These are phyloP conservation scores for Trichoderma polysporum DNA, from an alignment of 2,329 filamentous ascomycete genomes.

Conservation along the genomic window DNA sequence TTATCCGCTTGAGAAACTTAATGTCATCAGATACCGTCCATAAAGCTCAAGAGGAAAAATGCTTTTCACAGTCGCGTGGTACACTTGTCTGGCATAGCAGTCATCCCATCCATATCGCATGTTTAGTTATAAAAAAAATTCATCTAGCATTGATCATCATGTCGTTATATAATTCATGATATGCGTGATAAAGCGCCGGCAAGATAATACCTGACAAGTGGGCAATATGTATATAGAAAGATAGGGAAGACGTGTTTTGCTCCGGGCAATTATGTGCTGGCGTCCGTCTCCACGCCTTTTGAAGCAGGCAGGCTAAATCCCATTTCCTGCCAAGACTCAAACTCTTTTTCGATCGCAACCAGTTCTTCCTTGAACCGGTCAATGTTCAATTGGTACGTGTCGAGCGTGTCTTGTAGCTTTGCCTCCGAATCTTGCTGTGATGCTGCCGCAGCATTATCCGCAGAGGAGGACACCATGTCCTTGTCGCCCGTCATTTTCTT, in stretches of 20 bases:
- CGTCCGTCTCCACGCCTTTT: not conserved
- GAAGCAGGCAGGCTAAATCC: slow-evolving; percentile 15
- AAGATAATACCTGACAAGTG: not conserved
- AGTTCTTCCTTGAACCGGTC: slow-evolving; percentile 15
- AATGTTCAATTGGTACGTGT: slow-evolving; percentile 11
- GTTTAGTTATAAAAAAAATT: not conserved
- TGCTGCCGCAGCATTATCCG: not conserved
- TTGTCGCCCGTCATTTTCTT: slow-evolving; percentile 2
- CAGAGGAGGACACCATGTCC: slow-evolving; percentile 9
- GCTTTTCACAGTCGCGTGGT: not conserved
- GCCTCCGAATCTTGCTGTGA: not conserved
- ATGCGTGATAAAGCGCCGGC: not conserved
- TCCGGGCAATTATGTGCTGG: not conserved
- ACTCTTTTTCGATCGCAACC: slow-evolving; percentile 15
- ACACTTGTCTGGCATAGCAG: not conserved
- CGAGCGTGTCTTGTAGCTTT: not conserved
- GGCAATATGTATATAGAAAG: not conserved
- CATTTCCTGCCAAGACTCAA: slow-evolving; percentile 17
- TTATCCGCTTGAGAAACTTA: not conserved
- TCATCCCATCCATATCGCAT: not conserved
- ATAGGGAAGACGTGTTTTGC: not conserved
- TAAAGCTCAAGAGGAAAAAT: not conserved
- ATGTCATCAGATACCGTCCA: not conserved
- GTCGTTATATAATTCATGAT: not conserved
- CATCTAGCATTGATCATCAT: not conserved